phyloP scores from a whole-genome alignment of 805 yeast genomes.

The Candida gorgasii region DNA sequence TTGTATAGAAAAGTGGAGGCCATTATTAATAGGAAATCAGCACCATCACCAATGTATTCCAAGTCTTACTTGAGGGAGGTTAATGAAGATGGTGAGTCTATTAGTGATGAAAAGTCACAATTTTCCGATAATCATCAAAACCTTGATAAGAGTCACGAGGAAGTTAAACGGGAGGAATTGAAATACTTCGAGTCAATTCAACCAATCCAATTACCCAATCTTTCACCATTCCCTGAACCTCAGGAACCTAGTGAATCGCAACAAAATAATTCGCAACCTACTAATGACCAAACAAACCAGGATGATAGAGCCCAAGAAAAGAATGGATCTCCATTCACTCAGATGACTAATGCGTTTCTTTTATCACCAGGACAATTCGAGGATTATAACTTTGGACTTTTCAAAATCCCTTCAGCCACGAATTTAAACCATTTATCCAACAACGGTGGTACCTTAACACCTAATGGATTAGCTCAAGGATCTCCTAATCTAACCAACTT shows the following conservation, averaged over 20 bases:
- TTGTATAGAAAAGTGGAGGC: conserved; percentile 21
- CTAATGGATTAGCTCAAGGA: conserved; percentile 5
- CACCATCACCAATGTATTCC: conserved; percentile 13
- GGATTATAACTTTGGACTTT: conserved; percentile 7
- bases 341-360: conserved; percentile 21
- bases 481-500: conserved; percentile 1
- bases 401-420: conserved; percentile 7
- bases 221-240: not conserved
- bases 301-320: not conserved
- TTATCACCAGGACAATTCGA: conserved; percentile 15
- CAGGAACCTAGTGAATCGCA: not conserved
- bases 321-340: conserved; percentile 19
- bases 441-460: conserved; percentile 3
- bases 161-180: conserved; percentile 2
- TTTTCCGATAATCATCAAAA: not conserved
- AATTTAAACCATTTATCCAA: conserved; percentile 1
- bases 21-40: conserved; percentile 14
- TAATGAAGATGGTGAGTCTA: conserved; percentile 18
- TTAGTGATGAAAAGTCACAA: conserved; percentile 1
- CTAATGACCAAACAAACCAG: not conserved
- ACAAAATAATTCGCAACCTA: not conserved
- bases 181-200: conserved; percentile 12
- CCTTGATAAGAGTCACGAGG: not conserved
- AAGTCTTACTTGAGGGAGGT: conserved; percentile 17
- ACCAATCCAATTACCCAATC: conserved; percentile 9